Evolutionary conservation across 2,329 filamentous ascomycete species (phyloP), one percentile per base, ranked within the genome.

Genomic region (Microdochium bolleyi): DNA sequence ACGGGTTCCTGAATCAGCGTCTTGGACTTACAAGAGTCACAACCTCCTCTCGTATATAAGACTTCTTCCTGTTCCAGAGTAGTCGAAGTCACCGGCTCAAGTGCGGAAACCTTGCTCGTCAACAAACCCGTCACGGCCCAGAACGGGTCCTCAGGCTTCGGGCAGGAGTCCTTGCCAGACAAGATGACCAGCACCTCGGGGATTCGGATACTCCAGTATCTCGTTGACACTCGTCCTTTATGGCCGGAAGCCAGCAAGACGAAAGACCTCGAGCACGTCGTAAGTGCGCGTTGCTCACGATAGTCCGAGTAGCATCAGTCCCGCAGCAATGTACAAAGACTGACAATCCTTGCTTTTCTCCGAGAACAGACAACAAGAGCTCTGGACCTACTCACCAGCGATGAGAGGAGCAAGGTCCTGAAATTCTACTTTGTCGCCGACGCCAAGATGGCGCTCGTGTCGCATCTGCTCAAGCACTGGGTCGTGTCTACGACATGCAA

Each of bases 381-480:
- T 22, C 68, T 86, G 34, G 66, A 70, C 9, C 71, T 85, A 25
- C 72, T 85, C 49, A 67, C 72, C 2, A 60, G 69, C 1, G 69
- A 78, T 10, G 86, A 90, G 64, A 79, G 78, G 55, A 66, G 76
- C 51, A 68, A 70, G 14, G 78, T 85, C 30, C 74, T 84, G 9
- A 74, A 74, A 53, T 89, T 82, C 70, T 80, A 82, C 70, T 82
- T 85, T 66, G 72, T 85, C 60, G 75, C 79, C 63, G 88, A 92
- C 69, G 88, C 88, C 51, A 87, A 87, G 64, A 86, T 91, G 78
- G 79, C 80, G 49, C 76, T 92, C 44, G 85, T 71, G 24, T 92
- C 88, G 19, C 79, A 84, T 46, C 77, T 92, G 50, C 74, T 92
- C 55, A 92, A 92, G 72, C 84, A 86, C 52, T 77, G 84, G 59